Conservation (phyloP, 2,329 filamentous ascomycete genomes). For the Thielaviopsis punctulata region DNA sequence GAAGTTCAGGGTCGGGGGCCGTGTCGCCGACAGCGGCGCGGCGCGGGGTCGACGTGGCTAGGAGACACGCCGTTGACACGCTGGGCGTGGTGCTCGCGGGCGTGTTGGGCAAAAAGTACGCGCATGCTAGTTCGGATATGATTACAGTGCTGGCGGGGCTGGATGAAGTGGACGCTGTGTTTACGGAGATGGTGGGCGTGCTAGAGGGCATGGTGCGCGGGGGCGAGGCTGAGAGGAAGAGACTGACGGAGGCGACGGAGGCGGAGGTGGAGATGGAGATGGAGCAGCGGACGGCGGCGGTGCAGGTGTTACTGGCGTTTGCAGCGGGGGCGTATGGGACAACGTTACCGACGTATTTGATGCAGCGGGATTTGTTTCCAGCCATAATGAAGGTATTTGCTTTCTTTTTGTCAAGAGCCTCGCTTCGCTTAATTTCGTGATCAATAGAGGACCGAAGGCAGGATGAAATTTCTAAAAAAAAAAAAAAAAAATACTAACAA, state of each 20-base stretch:
- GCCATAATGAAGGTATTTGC: slow-evolving; percentile 70
- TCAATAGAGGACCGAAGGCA: no score
- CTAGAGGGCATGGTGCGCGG: slow-evolving; percentile 71
- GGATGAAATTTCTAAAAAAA: no score
- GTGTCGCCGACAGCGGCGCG: not conserved
- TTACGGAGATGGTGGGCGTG: slow-evolving; percentile 72
- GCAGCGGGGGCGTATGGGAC: slow-evolving; percentile 93
- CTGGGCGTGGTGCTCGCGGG: slow-evolving; percentile 73
- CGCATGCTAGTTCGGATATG: slow-evolving; percentile 87
- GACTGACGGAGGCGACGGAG: not conserved
- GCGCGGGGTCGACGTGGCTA: not conserved
- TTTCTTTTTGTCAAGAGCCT: not conserved
- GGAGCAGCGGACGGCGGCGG: slow-evolving; percentile 37
- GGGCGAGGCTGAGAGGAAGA: slow-evolving; percentile 29
- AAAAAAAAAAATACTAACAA: no score
- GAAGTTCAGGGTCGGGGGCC: not conserved
- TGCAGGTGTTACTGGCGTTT: slow-evolving; percentile 66
- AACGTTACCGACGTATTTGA: slow-evolving; percentile 83
- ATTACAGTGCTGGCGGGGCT: slow-evolving; percentile 76
- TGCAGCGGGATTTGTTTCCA: slow-evolving; percentile 84
- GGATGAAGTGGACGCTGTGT: slow-evolving; percentile 69
- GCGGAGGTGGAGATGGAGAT: slow-evolving; percentile 53
- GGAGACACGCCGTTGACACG: slow-evolving; percentile 37
- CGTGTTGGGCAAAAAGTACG: slow-evolving; percentile 76
- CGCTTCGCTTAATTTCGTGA: not conserved